Evolutionary conservation across 768 basidiomycete species (phyloP).

Genomic region (Lactarius trivialis): DNA sequence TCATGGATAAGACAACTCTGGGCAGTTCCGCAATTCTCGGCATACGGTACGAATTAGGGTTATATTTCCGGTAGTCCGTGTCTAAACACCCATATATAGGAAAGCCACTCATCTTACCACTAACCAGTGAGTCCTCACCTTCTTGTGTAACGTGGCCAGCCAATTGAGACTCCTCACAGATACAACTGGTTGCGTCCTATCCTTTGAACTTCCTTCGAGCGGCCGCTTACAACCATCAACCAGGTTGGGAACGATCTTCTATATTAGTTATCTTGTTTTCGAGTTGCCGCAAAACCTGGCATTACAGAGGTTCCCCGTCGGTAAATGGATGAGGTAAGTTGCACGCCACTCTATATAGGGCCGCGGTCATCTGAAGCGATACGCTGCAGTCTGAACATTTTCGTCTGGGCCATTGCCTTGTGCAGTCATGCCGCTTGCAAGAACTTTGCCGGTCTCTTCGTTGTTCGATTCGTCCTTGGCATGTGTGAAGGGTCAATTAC

Average conservation of each 20-base stretch:
- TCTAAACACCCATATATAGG: conserved; percentile 31
- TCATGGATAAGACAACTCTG: conserved; percentile 71
- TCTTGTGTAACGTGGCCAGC: background rate
- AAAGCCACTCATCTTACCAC: conserved; percentile 55
- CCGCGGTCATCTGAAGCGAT: too few relatives aligned
- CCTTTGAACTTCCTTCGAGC: background rate
- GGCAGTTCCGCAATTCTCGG: conserved; percentile 64
- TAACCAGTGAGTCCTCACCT: conserved; percentile 43
- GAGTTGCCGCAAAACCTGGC: conserved; percentile 71
- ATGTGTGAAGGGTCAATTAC: conserved; percentile 69
- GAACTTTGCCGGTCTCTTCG: conserved; percentile 58
- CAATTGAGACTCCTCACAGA: conserved; percentile 29
- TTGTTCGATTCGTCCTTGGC: conserved; percentile 57
- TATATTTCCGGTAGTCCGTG: background rate
- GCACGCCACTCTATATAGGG: too few relatives aligned
- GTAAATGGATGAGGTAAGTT: conserved; percentile 73
- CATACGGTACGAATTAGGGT: conserved; percentile 41
- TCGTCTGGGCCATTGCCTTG: conserved; percentile 57
- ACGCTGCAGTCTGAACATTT: conserved; percentile 50
- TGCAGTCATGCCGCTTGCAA: conserved; percentile 62
- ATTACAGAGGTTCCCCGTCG: conserved; percentile 66
- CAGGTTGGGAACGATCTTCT: conserved; percentile 74
- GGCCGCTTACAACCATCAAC: background rate
- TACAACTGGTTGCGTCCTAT: conserved; percentile 50
- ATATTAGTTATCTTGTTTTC: conserved; percentile 61